Evolutionary conservation across 148 eudicot genomes (phyloP).

Genomic region (Rhododendron vialii): DNA sequence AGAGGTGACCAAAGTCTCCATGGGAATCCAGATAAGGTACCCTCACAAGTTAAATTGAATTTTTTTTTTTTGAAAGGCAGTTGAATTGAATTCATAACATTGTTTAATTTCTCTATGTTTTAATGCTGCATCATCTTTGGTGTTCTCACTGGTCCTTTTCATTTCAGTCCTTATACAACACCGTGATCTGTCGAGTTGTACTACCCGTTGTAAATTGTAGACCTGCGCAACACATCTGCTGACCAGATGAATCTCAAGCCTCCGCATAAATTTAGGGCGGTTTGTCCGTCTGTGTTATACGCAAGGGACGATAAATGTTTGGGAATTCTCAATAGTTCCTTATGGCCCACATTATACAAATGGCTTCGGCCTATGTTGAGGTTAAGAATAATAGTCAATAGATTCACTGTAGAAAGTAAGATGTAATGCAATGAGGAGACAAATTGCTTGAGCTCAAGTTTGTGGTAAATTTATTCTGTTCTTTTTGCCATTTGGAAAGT

Average conservation of each 20-base stretch:
- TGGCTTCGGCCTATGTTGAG: not conserved
- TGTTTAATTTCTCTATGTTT: too few relatives aligned
- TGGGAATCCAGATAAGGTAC: conserved; percentile 32
- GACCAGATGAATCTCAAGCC: too few relatives aligned
- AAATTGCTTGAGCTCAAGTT: not conserved
- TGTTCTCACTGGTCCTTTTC: too few relatives aligned
- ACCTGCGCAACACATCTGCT: too few relatives aligned
- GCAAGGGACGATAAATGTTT: not conserved
- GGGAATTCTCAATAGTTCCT: not conserved
- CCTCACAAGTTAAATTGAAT: not conserved
- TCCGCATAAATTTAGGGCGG: too few relatives aligned
- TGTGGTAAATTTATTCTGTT: not conserved
- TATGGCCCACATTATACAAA: not conserved
- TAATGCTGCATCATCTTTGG: too few relatives aligned
- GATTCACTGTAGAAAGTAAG: not conserved
- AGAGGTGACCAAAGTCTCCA: not conserved
- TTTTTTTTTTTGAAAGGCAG: too few relatives aligned
- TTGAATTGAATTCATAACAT: not conserved
- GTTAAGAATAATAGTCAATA: not conserved
- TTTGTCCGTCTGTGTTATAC: too few relatives aligned
- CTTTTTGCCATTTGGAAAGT: not conserved
- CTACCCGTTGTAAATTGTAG: too few relatives aligned
- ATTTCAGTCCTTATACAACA: too few relatives aligned
- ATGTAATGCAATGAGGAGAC: not conserved
- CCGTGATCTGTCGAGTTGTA: not conserved